phyloP scores from a whole-genome alignment of 2,329 filamentous ascomycete genomes.

The Fusarium sp. region DNA sequence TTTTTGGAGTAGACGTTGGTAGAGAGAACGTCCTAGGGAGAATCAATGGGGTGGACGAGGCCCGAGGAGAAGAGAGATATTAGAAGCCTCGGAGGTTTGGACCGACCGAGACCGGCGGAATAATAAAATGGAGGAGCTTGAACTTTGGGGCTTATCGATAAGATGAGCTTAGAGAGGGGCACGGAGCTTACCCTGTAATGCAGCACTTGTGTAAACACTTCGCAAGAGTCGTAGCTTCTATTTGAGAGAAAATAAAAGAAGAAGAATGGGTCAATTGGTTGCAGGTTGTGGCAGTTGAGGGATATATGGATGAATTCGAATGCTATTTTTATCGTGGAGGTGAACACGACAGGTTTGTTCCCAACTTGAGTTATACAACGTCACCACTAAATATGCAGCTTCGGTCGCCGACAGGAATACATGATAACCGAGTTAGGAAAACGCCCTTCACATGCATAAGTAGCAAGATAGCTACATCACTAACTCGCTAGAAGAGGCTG shows the following conservation, averaged over 20 bases:
- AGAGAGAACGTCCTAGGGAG: background rate
- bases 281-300: no score
- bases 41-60: constrained; percentile 11
- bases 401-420: background rate
- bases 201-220: background rate
- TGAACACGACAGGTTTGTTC: background rate
- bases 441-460: background rate
- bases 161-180: constrained; percentile 14
- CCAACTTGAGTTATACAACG: background rate
- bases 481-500: background rate
- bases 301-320: background rate
- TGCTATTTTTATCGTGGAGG: background rate
- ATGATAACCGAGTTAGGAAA: background rate
- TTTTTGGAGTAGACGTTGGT: background rate
- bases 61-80: constrained; percentile 14
- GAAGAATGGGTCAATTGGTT: background rate
- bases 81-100: constrained; percentile 26
- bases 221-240: background rate
- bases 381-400: background rate
- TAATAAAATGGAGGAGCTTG: constrained; percentile 28
- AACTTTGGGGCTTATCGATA: constrained; percentile 44
- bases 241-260: background rate
- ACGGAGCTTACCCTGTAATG: constrained; percentile 29
- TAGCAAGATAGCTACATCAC: background rate
- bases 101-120: constrained; percentile 45